Evolutionary conservation across 768 basidiomycete genomes (phyloP), one percentile per base, ranked within the genome.

Genomic region (Kwoniella pini): DNA sequence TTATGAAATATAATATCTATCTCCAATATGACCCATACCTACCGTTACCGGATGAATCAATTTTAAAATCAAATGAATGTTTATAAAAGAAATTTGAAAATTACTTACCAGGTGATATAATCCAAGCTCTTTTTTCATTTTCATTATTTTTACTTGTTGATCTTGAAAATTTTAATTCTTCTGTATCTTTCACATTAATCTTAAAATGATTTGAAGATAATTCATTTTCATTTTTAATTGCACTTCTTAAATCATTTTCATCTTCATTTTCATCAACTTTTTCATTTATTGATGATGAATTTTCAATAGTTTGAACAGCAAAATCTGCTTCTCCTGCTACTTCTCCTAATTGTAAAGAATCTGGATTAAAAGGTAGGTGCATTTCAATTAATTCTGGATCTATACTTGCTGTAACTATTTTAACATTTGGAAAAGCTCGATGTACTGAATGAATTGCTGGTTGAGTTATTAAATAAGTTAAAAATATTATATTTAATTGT

Each of bases 391-490:
- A 82, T 17, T 83, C 83, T 22, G 87, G 83, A 70, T 96, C 94
- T 3, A 94, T 85, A 0, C 87, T 88, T 1, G 88, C 90, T 64
- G 88, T 89, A 13, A 96, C 86, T 67, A 97, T 85, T 69, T 84
- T 85, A n/a, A 95, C 86, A 6, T 79, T 72, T 2, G 95, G 93
- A 79, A 97, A 99, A 9, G 91, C 91, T 15, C 83, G 82, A 60
- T 86, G 85, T 21, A 98, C 82, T 1, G 89, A 85, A 2, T 84
- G 83, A 19, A 96, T 90, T 17, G 93, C 92, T 15, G 81, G 83
- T n/a, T 85, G 83, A 6, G 92, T 88, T 48, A 95, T 88, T 9
- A 97, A 82, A 80, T 95, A 91, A 0, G 91, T 88, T 13, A 93
- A 85, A 71, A 94, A 94, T 57, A 96, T 85, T 66, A 96, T 94